phyloP scores from a whole-genome alignment of 371 early-diverging fungal genomes.

The Lichtheimia ramosa region DNA sequence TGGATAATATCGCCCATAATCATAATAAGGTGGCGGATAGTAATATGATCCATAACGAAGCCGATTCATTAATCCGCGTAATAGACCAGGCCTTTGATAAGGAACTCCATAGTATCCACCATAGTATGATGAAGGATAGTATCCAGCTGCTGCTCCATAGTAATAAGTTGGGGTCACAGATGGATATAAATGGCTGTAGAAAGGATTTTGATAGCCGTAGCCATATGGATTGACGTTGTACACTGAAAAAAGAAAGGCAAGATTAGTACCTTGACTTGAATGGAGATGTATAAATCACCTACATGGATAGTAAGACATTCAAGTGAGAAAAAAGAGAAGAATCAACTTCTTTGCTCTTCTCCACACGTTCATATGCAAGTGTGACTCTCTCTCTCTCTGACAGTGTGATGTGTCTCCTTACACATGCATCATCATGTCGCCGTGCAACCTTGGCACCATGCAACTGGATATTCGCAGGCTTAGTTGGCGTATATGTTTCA shows the following conservation, averaged over 20 bases:
- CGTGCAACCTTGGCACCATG: too few relatives aligned
- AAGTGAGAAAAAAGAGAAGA: neutral
- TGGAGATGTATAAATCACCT: neutral
- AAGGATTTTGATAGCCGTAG: slow-evolving; percentile 6
- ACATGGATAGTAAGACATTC: slow-evolving; percentile 12
- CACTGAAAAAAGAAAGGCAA: neutral
- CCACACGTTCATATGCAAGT: too few relatives aligned
- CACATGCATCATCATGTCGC: too few relatives aligned
- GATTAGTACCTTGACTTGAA: too few relatives aligned
- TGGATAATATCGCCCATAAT: slow-evolving; percentile 15
- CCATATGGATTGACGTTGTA: slow-evolving; percentile 3
- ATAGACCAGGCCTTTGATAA: slow-evolving; percentile 17
- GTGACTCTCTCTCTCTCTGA: too few relatives aligned
- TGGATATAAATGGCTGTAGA: slow-evolving; percentile 11
- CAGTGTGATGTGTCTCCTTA: too few relatives aligned
- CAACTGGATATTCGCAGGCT: too few relatives aligned
- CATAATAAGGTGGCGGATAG: slow-evolving; percentile 9
- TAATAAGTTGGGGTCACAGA: neutral
- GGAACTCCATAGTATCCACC: slow-evolving; percentile 6
- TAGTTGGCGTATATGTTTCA: too few relatives aligned
- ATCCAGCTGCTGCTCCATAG: slow-evolving; percentile 4
- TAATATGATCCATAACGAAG: slow-evolving; percentile 18
- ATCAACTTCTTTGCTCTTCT: neutral
- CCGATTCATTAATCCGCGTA: slow-evolving; percentile 20
- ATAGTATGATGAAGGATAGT: neutral